These are phyloP conservation scores for Arctium lappa DNA, from an alignment of 129 eudicot genomes.

Conservation along the genomic window DNA sequence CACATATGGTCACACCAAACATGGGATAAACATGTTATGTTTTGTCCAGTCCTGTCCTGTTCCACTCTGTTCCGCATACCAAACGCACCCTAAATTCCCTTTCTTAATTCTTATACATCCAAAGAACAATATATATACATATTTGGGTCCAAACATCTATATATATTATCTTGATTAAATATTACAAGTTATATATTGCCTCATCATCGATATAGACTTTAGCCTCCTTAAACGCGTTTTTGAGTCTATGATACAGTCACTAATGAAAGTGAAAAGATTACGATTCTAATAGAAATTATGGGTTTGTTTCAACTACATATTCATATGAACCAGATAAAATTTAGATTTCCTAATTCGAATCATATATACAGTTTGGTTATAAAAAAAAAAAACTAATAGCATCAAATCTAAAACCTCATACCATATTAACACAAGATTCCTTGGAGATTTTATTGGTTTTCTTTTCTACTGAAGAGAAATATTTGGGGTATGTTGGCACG, in stretches of 20 bases:
- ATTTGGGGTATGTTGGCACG: constrained; percentile 5
- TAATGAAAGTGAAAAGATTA: not conserved
- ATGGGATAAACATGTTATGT: no score
- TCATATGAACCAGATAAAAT: not conserved
- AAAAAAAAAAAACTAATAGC: no score
- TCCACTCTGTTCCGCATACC: no score
- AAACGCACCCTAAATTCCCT: not conserved
- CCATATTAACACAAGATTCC: not conserved
- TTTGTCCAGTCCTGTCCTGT: no score
- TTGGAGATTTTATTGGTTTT: not conserved
- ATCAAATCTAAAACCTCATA: not conserved
- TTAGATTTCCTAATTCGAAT: no score
- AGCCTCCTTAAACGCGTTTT: not conserved
- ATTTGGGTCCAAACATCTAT: not conserved
- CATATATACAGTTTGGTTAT: no score
- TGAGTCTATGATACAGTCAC: not conserved
- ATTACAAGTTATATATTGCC: not conserved
- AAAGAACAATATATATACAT: not conserved
- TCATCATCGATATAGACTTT: no score
- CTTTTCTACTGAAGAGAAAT: not conserved
- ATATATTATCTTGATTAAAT: not conserved
- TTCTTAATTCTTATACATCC: not conserved
- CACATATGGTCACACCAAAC: no score
- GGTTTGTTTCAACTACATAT: not conserved
- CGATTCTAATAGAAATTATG: not conserved